Base-by-base conservation (phyloP, 2,329 filamentous ascomycete genomes). In the Cladophialophora psammophila region DNA sequence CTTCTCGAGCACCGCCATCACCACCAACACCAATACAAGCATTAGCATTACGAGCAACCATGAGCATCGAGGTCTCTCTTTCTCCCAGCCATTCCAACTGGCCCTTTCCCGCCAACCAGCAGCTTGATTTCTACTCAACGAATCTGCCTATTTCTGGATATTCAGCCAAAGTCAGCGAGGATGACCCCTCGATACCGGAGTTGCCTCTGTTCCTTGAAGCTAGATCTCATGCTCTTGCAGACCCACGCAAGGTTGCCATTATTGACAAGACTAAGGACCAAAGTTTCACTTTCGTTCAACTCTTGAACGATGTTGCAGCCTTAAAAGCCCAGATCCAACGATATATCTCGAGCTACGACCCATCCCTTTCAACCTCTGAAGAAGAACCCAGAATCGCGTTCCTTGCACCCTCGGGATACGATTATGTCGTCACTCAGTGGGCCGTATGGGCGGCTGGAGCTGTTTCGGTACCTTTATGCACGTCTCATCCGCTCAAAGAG, bases 351-450 rank as follows among this genome's bases (percentile, higher is more conserved):
- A 20, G 45, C 9, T 64, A 64, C 10, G 45, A 52, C 20, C 54
- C 55, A 1, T 10, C 45, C 26, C 8, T 53, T 18, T 31, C 40
- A 13, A 53, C 53, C 8, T 57, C 32, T 64, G 63, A 80, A 45
- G 75, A 78, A 26, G 79, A 81, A 67, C 72, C 75, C 34, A 76
- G 79, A 63, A 74, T 99, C 72, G 94, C 93, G 5, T 97, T 97
- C 80, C 82, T 99, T 68, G 90, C 96, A 59, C 94, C 97, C 84
- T 97, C 97, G 80, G 91, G 93, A 80, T 98, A 98, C 82, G 94
- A 98, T 81, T 98, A 97, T 88, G 91, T 97, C 82, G 94, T 94
- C 97, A 88, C 63, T 45, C 64, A 64, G 36, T 81, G 79, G 79
- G 80, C 80, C 7, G 70, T 80, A 60, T 81, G 80, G 80, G 79